Evolutionary conservation across 1,284 basidiomycete species (phyloP), one percentile per base, ranked within the genome.

Genomic region (Athelia sp.): DNA sequence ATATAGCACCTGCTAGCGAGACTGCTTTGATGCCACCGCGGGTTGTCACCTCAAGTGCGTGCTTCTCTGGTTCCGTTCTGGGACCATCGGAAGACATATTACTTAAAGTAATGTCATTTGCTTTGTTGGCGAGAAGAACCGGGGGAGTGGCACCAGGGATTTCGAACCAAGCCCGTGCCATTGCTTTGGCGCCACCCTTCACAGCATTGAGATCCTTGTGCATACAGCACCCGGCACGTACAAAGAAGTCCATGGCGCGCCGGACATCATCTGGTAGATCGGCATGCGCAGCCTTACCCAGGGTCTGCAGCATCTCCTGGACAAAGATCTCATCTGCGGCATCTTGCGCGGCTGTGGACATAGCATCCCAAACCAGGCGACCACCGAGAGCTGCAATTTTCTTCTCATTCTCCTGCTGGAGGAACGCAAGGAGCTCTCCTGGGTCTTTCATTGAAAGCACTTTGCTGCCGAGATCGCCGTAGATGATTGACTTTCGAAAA

Each of bases 181-280:
- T 54, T 15, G 36, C 40, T 14, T 32, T 14, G 43, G 49, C 55
- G 0, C 65, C 61, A 3, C 63, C 62, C 47, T 64, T 65, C n/a
- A 63, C 56, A 1, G 53, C 44, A 46, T 67, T 67, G 38, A 64
- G 47, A 19, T 64, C 64, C 43, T 67, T 67, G 44, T 66, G 65
- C 64, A 64, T 65, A 23, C 56, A 58, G 45, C 65, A 67, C 1
- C 63, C 62, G 1, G 50, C 49, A 50, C 57, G 59, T 9, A 62
- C 45, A 49, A 63, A 57, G 13, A 63, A 50, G 22, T 56, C 47
- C 0, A 57, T 42, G 1, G 49, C 52, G 1, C 54, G 43, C 3
- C 62, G 51, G 45, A 29, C 40, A 3, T 24, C 10, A 32, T 49
- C 54, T 2, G 50, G 48, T 2, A 36, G 46, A 23, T 53, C 35